Evolutionary conservation across 2,329 filamentous ascomycete genomes (phyloP).

Genomic region (Alternaria arbusti): DNA sequence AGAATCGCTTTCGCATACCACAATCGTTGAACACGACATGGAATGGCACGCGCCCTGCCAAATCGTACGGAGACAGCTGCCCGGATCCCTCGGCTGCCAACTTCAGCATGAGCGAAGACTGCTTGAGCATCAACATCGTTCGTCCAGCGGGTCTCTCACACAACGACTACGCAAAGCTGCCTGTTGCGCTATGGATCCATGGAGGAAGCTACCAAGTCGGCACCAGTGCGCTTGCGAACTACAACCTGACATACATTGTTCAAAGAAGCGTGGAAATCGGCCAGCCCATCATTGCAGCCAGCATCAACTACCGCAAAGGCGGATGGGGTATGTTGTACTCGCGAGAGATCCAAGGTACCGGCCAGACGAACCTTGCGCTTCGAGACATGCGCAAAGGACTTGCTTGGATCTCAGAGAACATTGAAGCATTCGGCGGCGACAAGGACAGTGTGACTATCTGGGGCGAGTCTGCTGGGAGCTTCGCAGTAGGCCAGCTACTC

Average conservation of each 20-base stretch:
- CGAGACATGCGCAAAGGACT: slow-evolving; percentile 56
- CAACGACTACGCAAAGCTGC: slow-evolving; percentile 53
- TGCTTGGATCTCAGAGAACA: slow-evolving; percentile 55
- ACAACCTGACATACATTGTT: slow-evolving; percentile 68
- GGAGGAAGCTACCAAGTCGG: slow-evolving; percentile 55
- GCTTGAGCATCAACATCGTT: slow-evolving; percentile 67
- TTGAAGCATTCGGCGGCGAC: slow-evolving; percentile 52
- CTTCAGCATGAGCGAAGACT: slow-evolving; percentile 61
- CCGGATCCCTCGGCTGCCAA: slow-evolving; percentile 43
- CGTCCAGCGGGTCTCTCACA: slow-evolving; percentile 56
- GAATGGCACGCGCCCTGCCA: slow-evolving; percentile 48
- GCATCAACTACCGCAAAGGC: slow-evolving; percentile 61
- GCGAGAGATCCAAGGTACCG: slow-evolving; percentile 53
- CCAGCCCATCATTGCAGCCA: slow-evolving; percentile 44
- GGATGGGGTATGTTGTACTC: slow-evolving; percentile 73
- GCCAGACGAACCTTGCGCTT: slow-evolving; percentile 46
- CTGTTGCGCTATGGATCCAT: slow-evolving; percentile 68
- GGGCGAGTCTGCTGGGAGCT: slow-evolving; percentile 55
- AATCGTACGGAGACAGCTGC: slow-evolving; percentile 51
- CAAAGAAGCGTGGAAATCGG: slow-evolving; percentile 50
- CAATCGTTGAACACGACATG: slow-evolving; percentile 56
- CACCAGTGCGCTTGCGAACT: slow-evolving; percentile 55
- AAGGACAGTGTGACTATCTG: slow-evolving; percentile 54
- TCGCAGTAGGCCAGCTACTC: slow-evolving; percentile 46
- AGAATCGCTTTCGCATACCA: slow-evolving; percentile 61